Evolutionary conservation across 2,329 filamentous ascomycete species (phyloP), one percentile per base, ranked within the genome.

Genomic region (Alternaria burnsii): DNA sequence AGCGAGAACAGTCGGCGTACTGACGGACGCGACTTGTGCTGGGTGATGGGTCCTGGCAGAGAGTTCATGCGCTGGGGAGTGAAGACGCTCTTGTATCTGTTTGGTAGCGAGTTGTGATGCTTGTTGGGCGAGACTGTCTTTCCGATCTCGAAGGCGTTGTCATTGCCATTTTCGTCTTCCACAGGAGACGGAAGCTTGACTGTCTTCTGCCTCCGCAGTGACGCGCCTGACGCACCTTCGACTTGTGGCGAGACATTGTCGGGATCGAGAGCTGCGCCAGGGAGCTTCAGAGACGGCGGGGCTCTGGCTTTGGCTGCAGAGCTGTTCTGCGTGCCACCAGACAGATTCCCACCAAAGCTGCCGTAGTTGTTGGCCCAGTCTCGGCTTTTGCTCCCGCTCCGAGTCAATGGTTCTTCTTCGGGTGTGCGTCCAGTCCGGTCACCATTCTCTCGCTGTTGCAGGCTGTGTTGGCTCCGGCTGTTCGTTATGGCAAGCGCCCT

Each of bases 291-390:
- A 0, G 82, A 83, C 16, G 84, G 83, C 30, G 84, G 81, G 22
- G 74, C 68, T 34, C 56, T 65, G 76, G 75, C 51, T 78, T 61
- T 62, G 30, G 48, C 44, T 10, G 43, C 32, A n/a, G 56, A 28
- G 4, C 9, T 26, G n/a, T 76, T 30, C 70, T 28, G 50, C 30
- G 41, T 59, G 3, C 51, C 54, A 20, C 58, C 65, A 18, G 72
- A 71, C 4, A 86, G 86, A 28, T 85, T 85, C 8, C 84, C 83
- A 10, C 88, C 78, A 67, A 90, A 89, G 72, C 88, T 90, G 46
- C 88, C 88, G 81, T 90, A 90, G 65, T 82, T 83, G 36, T 80
- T 83, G 14, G 62, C 65, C 67, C 84, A 70, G 16, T 72, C 69
- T 8, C 66, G 62, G 22, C 65, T 58, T 5, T 62, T 63, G 8